Conservation (phyloP, 2,329 filamentous ascomycete species). For the Pseudogymnoascus sp. region DNA sequence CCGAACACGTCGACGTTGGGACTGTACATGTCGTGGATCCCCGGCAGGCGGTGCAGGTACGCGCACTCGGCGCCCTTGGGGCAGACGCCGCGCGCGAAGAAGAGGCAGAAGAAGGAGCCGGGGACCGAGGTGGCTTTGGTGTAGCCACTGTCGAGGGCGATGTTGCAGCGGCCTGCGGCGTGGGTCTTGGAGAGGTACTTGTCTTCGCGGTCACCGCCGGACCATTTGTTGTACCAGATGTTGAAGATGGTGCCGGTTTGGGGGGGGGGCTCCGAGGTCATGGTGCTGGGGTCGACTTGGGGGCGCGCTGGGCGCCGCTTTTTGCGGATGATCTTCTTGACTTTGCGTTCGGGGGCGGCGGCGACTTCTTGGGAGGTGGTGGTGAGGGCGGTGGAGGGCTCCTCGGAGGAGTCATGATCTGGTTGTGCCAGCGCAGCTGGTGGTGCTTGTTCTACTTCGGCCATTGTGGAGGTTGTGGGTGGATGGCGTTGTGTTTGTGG, state of each 20-base stretch:
- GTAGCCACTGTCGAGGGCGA: slow-evolving; percentile 72
- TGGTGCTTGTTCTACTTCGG: slow-evolving; percentile 21
- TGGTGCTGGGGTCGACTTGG: slow-evolving; percentile 78
- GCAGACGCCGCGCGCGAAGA: slow-evolving; percentile 76
- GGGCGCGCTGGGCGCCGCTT: slow-evolving; percentile 84
- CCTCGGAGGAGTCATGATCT: slow-evolving; percentile 11
- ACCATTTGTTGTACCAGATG: slow-evolving; percentile 99
- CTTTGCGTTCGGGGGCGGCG: slow-evolving; percentile 42
- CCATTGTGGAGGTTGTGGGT: slow-evolving; percentile 14
- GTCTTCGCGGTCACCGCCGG: slow-evolving; percentile 88
- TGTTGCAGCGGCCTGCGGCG: slow-evolving; percentile 79
- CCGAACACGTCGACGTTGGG: slow-evolving; percentile 94
- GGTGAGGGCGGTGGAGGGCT: slow-evolving; percentile 21
- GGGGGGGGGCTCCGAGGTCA: slow-evolving; percentile 77
- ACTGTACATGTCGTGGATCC: slow-evolving; percentile 82
- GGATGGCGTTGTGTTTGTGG: background rate
- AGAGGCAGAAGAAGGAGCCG: slow-evolving; percentile 87
- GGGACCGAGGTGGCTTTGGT: slow-evolving; percentile 69
- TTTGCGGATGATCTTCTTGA: slow-evolving; percentile 86
- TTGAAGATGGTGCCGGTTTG: slow-evolving; percentile 96
- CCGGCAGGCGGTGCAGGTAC: slow-evolving; percentile 84
- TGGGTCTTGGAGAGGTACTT: slow-evolving; percentile 77
- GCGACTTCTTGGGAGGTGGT: slow-evolving; percentile 24
- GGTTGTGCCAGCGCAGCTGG: slow-evolving; percentile 18
- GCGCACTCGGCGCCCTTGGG: slow-evolving; percentile 89